These are phyloP conservation scores for Gynochthodes officinalis DNA, from an alignment of 257 asterid genomes.

Conservation along the genomic window DNA sequence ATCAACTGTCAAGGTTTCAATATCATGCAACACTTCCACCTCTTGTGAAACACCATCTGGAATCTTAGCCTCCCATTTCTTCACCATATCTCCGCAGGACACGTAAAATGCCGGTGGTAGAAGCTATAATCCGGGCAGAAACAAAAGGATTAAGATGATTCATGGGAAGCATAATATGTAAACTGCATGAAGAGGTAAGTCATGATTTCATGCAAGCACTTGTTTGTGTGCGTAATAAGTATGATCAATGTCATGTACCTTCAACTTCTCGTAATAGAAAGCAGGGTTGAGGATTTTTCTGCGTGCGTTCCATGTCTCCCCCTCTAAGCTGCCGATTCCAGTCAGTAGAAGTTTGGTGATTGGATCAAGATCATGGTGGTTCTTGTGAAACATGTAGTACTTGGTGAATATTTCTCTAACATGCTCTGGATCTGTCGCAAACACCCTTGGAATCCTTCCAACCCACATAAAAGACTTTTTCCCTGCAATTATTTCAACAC, in stretches of 20 bases:
- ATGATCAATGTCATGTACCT: conserved; percentile 31
- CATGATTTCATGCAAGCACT: too few species aligned
- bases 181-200: too few species aligned
- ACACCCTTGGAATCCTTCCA: conserved; percentile 24
- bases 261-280: conserved; percentile 45
- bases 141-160: not conserved
- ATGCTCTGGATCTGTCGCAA: conserved; percentile 27
- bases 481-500: conserved; percentile 16
- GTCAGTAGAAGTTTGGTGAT: conserved; percentile 7
- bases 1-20: conserved; percentile 39
- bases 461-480: conserved; percentile 25
- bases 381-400: conserved; percentile 19
- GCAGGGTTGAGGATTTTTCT: conserved; percentile 49
- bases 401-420: conserved; percentile 26
- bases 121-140: conserved; percentile 18
- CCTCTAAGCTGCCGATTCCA: conserved; percentile 47
- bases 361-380: conserved; percentile 5
- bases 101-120: conserved; percentile 43
- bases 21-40: conserved; percentile 48
- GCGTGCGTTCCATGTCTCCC: conserved; percentile 47
- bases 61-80: conserved; percentile 38
- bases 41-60: conserved; percentile 21
- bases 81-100: conserved; percentile 40
- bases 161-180: too few species aligned
- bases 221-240: too few species aligned